These are phyloP conservation scores for Strombidium stylifer DNA, from an alignment of 73 alveolate genomes.

Conservation along the genomic window DNA sequence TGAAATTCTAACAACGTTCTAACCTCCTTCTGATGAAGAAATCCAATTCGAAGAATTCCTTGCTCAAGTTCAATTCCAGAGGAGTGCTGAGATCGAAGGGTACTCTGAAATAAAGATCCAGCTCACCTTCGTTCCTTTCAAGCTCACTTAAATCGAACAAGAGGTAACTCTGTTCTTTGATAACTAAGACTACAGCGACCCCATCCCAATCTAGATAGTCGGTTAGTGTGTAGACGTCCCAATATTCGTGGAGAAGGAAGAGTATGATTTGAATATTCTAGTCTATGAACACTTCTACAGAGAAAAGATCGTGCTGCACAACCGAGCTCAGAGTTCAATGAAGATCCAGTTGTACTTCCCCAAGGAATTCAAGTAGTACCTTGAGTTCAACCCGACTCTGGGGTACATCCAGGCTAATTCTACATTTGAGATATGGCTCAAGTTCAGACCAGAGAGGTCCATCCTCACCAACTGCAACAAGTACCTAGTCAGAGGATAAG, in stretches of 20 bases:
- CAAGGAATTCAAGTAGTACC: slow-evolving; percentile 82
- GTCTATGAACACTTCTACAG: slow-evolving; percentile 90
- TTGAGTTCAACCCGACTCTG: slow-evolving; percentile 95
- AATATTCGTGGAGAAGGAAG: slow-evolving; percentile 86
- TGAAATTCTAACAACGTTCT: background rate
- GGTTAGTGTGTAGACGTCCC: slow-evolving; percentile 97
- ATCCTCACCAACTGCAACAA: slow-evolving; percentile 57
- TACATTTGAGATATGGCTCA: slow-evolving; percentile 94
- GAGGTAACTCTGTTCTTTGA: slow-evolving; percentile 74
- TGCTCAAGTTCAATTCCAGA: slow-evolving; percentile 55
- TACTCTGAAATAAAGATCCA: slow-evolving; percentile 75
- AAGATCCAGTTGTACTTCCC: slow-evolving; percentile 90
- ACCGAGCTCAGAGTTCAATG: slow-evolving; percentile 87
- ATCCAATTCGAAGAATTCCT: slow-evolving; percentile 43
- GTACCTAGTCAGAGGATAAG: slow-evolving; percentile 48
- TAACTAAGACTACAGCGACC: slow-evolving; percentile 73
- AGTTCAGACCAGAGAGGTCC: slow-evolving; percentile 87
- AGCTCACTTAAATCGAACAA: slow-evolving; percentile 69
- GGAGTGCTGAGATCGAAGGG: slow-evolving; percentile 69
- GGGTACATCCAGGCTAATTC: slow-evolving; percentile 94
- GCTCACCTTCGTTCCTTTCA: slow-evolving; percentile 80
- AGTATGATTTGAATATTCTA: slow-evolving; percentile 84
- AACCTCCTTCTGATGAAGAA: background rate
- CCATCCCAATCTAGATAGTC: slow-evolving; percentile 56
- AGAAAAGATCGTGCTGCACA: slow-evolving; percentile 90